phyloP scores from a whole-genome alignment of 2,329 filamentous ascomycete genomes.

The Xylariaceae sp. region DNA sequence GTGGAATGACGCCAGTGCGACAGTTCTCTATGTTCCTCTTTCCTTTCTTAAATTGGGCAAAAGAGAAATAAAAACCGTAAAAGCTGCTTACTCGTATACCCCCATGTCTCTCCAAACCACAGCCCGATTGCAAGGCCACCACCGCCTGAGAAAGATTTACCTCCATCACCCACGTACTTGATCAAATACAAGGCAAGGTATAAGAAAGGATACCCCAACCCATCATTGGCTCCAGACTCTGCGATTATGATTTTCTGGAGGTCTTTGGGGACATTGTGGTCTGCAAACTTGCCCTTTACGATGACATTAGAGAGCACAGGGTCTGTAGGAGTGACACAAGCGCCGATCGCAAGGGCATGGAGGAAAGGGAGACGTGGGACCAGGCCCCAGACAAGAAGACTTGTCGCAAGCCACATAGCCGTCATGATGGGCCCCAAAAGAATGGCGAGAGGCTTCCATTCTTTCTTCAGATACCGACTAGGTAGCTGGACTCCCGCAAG shows the following conservation, averaged over 20 bases:
- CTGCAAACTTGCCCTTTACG: constrained; percentile 90
- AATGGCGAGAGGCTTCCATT: constrained; percentile 74
- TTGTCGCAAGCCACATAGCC: constrained; percentile 82
- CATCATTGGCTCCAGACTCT: constrained; percentile 87
- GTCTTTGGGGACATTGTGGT: constrained; percentile 80
- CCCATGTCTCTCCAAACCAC: constrained; percentile 86
- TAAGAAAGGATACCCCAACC: constrained; percentile 83
- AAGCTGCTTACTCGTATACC: constrained; percentile 53
- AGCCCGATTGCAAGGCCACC: constrained; percentile 66
- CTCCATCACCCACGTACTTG: constrained; percentile 65
- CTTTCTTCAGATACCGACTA: constrained; percentile 71
- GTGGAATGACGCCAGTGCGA: too few relatives aligned
- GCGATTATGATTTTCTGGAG: constrained; percentile 78
- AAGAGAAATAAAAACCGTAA: too few relatives aligned
- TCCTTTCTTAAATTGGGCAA: too few relatives aligned
- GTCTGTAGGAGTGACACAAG: constrained; percentile 90
- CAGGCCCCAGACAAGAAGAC: constrained; percentile 72
- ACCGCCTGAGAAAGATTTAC: constrained; percentile 54
- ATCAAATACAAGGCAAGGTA: constrained; percentile 83
- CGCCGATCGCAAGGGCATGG: constrained; percentile 75
- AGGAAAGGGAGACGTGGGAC: constrained; percentile 71
- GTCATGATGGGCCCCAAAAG: constrained; percentile 83
- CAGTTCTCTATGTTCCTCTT: too few relatives aligned
- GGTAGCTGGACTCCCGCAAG: constrained; percentile 86
- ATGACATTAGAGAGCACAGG: constrained; percentile 86